A percentile compares a stretch with the other conserved stretches of the same genome.
Evolutionary conservation across 2,329 filamentous ascomycete species (phyloP).

Genomic region (Dothideomycetes sp.): DNA sequence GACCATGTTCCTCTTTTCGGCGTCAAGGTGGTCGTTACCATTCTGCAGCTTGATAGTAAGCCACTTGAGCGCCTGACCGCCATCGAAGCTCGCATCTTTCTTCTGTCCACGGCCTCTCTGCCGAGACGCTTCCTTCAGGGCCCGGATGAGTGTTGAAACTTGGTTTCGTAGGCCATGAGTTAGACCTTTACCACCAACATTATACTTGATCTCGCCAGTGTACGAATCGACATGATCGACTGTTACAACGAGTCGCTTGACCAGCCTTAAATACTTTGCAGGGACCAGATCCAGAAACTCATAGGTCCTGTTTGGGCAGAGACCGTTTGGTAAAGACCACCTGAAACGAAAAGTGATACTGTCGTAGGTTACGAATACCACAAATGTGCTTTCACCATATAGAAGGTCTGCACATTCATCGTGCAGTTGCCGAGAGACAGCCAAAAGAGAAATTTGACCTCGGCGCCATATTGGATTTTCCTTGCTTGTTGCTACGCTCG

Average conservation of each 20-base stretch:
- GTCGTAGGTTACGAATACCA: slow-evolving; percentile 33
- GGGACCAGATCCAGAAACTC: slow-evolving; percentile 32
- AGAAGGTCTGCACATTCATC: slow-evolving; percentile 33
- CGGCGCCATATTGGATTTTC: slow-evolving; percentile 27
- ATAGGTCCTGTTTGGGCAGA: slow-evolving; percentile 28
- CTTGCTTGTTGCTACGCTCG: neutral
- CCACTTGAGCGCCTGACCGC: slow-evolving; percentile 11
- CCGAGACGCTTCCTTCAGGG: slow-evolving; percentile 19
- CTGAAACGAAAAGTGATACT: slow-evolving; percentile 33
- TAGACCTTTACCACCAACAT: slow-evolving; percentile 34
- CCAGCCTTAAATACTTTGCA: slow-evolving; percentile 27
- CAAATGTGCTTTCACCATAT: slow-evolving; percentile 36
- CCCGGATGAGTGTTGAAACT: slow-evolving; percentile 29
- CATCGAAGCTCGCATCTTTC: too few species aligned
- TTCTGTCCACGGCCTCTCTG: slow-evolving; percentile 15
- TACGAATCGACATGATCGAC: slow-evolving; percentile 39
- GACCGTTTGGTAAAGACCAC: slow-evolving; percentile 28
- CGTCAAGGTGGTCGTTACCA: slow-evolving; percentile 19
- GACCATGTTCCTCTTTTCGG: slow-evolving; percentile 17
- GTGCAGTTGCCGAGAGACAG: slow-evolving; percentile 29
- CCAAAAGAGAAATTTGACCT: slow-evolving; percentile 29
- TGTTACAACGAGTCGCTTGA: slow-evolving; percentile 31
- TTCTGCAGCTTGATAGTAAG: slow-evolving; percentile 11
- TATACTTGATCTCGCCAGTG: slow-evolving; percentile 41
- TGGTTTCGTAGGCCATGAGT: slow-evolving; percentile 30